Base-by-base conservation (phyloP, 208 protist species). In the Acanthamoeba culbertsoni region DNA sequence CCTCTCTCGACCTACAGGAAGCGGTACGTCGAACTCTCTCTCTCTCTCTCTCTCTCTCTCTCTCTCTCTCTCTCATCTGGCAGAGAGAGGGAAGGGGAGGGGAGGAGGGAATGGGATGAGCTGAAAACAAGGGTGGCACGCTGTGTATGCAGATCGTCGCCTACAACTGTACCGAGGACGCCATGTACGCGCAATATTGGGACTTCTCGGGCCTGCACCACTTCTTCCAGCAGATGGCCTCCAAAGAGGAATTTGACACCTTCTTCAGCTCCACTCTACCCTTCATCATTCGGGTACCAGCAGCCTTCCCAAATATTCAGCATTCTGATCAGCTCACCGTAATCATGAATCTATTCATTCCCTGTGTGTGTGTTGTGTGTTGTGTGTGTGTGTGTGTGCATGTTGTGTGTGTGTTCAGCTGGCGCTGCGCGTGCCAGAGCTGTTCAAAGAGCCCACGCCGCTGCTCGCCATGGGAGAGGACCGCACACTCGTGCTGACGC, bases 161-260 rank as follows among this genome's bases (percentile, higher is more conserved):
- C 31, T 89, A 89, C 79, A 89, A 89, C 55, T 89, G 79, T 8
- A 89, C 79, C 6, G 79, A 89, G 33, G 51, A 65, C 53, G 43
- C 46, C 46, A 37, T 46, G 51, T 89, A 89, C n/a, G 79, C 79
- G 26, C 79, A 89, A 37, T 89, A 89, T 33, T 89, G 79, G 79
- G 55, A 65, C 33, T 89, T 89, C 55, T 59, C 51, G 3, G 79
- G 31, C 28, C 79, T 89, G 8, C 79, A 89, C 51, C 45, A 89
- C 51, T 89, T 89, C 79, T 89, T 89, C 55, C 33, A 59, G 33
- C 33, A 62, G 79, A 1, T 89, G 51, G 79, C 79, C 51, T 65
- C 51, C 31, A 65, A 68, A 20, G 79, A 89, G 33, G 79, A 89
- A 33, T 43, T 40, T 28, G 55, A 89, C 37, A 89, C 18, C 31